Base-by-base conservation (phyloP, 768 basidiomycete species). In the Tulasnella sp. region DNA sequence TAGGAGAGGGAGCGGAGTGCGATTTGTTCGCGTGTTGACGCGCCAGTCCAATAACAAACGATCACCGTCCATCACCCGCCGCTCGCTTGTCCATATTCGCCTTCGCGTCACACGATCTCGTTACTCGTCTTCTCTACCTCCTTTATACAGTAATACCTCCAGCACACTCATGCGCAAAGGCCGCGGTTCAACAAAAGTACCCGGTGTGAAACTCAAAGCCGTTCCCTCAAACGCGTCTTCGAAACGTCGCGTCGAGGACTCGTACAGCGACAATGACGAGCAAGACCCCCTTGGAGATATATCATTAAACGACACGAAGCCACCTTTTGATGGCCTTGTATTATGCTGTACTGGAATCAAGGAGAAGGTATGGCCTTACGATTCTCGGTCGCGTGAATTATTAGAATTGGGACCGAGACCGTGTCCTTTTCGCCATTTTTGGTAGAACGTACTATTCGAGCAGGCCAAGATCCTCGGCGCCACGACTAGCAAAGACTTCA, bases 381-480 rank as follows among this genome's bases (percentile, higher is more conserved):
- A 42, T 19, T n/a, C 77, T 44, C 24, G 38, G 39, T 72, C 48
- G 79, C 75, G 27, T 44, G 24, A 46, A 38, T 44, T 8, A 48
- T 48, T 4, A n/a, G 24, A 48, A 48, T 44, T 36, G n/a, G 9
- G 44, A 68, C 56, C 27, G 56, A 58, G 24, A 27, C 44, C 44
- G 14, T 18, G 31, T 36, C 12, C 75, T 74, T 46, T 79, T 71
- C 39, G 68, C 78, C 72, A 58, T 14, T 46, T 78, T 71, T 56
- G 38, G n/a, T 80, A 96, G 95, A 88, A 90, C 0, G 88, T 88
- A 1, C 81, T 97, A 44, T 94, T 94, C 83, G 91, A 91, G 80
- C 90, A 93, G 83, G 94, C 94, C 0, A 86, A 89, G 34, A 92
- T 96, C 82, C 91, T 98, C 19, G 96, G 96, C 16, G 96, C 94